Evolutionary conservation across 495 filamentous ascomycete genomes (phyloP).

Genomic region (Recurvomyces mirabilis): DNA sequence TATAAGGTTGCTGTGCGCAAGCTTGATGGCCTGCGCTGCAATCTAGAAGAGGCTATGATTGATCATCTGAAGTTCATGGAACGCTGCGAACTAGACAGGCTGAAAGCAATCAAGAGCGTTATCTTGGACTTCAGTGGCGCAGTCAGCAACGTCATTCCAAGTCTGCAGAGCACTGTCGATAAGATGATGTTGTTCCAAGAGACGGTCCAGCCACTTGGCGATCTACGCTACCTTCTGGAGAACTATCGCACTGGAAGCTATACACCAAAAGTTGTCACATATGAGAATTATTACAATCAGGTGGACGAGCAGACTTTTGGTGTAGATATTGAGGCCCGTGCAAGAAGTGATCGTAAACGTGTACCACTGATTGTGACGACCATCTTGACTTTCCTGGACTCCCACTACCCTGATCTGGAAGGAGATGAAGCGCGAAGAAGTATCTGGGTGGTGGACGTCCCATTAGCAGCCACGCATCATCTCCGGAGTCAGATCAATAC

Average conservation of each 20-base stretch:
- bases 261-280: conserved; percentile 78
- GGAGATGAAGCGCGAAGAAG: conserved; percentile 86
- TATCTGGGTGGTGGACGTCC: conserved; percentile 91
- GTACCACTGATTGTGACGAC: conserved; percentile 89
- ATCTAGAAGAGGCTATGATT: conserved; percentile 87
- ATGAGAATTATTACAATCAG: conserved; percentile 98
- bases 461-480: conserved; percentile 73
- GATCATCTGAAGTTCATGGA: conserved; percentile 92
- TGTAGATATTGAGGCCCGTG: conserved; percentile 88
- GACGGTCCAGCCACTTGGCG: conserved; percentile 84
- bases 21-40: conserved; percentile 82
- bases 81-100: conserved; percentile 87
- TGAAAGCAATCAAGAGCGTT: conserved; percentile 96
- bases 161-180: conserved; percentile 86
- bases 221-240: conserved; percentile 91
- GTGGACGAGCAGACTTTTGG: conserved; percentile 97
- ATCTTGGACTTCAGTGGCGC: conserved; percentile 95
- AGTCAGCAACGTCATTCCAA: conserved; percentile 96
- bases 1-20: conserved; percentile 80
- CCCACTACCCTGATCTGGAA: conserved; percentile 94
- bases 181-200: conserved; percentile 99
- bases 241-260: conserved; percentile 94
- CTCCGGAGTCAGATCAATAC: conserved; percentile 75
- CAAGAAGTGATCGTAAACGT: conserved; percentile 84
- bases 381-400: conserved; percentile 85